phyloP scores from a whole-genome alignment of 1,139 yeast species.

The Candida frijolesensis region DNA sequence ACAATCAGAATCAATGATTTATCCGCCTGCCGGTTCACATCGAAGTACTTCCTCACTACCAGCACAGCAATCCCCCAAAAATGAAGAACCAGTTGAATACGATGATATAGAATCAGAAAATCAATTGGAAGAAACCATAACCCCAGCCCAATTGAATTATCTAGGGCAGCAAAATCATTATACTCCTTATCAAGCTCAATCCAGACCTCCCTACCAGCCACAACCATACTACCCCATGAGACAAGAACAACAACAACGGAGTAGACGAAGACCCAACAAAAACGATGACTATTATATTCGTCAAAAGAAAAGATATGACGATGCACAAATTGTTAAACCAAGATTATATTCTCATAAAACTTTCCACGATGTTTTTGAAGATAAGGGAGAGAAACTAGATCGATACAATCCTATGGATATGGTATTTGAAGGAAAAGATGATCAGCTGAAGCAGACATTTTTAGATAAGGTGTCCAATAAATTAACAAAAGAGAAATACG shows the following conservation, averaged over 20 bases:
- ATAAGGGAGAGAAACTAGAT: conserved; percentile 31
- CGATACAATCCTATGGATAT: conserved; percentile 45
- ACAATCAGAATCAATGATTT: conserved; percentile 6
- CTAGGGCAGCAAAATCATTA: conserved; percentile 20
- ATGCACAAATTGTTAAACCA: conserved; percentile 35
- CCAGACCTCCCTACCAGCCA: conserved; percentile 10
- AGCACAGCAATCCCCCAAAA: background rate
- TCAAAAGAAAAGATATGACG: conserved; percentile 39
- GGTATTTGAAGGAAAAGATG: conserved; percentile 40
- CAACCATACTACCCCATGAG: conserved; percentile 6
- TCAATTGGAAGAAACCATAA: conserved; percentile 31
- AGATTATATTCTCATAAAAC: conserved; percentile 45
- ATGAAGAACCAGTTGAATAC: conserved; percentile 6
- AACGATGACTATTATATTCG: conserved; percentile 39
- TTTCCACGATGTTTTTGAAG: conserved; percentile 41
- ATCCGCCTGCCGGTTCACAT: conserved; percentile 3
- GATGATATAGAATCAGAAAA: conserved; percentile 30
- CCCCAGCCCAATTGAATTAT: conserved; percentile 40
- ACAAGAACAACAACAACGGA: conserved; percentile 3
- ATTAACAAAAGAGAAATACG: conserved; percentile 36
- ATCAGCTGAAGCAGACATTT: conserved; percentile 24
- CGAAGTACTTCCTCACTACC: conserved; percentile 1
- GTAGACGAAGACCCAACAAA: conserved; percentile 10
- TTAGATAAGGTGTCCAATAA: conserved; percentile 31
- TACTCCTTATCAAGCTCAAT: conserved; percentile 13